Percentiles rank a stretch among this genome's conserved stretches.
Conservation (phyloP, 2,329 filamentous ascomycete species). For the Teratosphaeria epicoccoides region DNA sequence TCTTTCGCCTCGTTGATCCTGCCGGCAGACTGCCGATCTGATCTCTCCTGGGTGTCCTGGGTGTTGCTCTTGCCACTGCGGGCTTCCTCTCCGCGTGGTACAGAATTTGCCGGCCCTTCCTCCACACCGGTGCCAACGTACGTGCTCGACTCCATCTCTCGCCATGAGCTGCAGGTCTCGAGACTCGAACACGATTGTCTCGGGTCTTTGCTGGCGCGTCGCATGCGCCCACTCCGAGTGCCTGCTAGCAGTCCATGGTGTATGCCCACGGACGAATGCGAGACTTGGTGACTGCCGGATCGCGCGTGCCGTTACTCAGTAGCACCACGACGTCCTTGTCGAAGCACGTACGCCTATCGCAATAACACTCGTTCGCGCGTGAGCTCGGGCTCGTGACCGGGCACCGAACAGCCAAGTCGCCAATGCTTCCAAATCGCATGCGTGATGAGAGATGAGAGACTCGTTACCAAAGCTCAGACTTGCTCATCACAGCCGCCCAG, state of each 20-base stretch:
- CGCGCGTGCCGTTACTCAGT: background rate
- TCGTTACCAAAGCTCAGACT: background rate
- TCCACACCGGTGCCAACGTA: constrained; percentile 14
- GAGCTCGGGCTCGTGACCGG: background rate
- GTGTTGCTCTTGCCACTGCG: constrained; percentile 5
- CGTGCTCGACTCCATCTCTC: constrained; percentile 16
- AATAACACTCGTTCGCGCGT: background rate
- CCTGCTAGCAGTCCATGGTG: background rate
- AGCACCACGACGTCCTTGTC: background rate
- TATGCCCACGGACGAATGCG: background rate
- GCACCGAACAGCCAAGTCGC: too few species aligned
- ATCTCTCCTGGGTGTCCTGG: background rate
- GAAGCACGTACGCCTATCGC: background rate
- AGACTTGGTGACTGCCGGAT: background rate
- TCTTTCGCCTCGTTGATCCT: constrained; percentile 15
- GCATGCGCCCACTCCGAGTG: background rate
- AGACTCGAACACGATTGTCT: background rate
- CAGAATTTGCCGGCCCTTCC: constrained; percentile 9
- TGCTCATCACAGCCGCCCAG: too few species aligned
- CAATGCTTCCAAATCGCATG: too few species aligned
- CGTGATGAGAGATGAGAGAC: background rate
- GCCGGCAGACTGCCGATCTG: constrained; percentile 3
- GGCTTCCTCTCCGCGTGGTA: constrained; percentile 5
- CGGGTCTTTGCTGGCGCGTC: background rate
- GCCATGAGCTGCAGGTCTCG: constrained; percentile 11